These are phyloP conservation scores for Starmerella etchellsii DNA, from an alignment of 805 yeast species.

Conservation along the genomic window DNA sequence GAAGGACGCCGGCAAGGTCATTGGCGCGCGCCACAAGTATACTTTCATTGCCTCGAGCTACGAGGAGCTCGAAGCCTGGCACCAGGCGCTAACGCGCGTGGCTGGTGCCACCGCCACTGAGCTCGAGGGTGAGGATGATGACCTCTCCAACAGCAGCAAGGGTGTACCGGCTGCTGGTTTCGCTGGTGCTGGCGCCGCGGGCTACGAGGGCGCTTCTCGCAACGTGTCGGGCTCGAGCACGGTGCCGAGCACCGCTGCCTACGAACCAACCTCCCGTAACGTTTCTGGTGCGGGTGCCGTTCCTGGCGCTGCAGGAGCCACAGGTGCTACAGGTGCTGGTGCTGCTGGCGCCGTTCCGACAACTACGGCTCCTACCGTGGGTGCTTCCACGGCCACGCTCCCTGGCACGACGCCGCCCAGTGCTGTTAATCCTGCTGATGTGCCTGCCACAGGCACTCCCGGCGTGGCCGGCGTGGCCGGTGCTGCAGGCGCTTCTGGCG, in stretches of 20 bases:
- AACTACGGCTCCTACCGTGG: not conserved
- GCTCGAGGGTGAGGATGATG: conserved; percentile 10
- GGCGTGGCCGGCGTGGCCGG: not conserved
- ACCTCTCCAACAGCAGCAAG: not conserved
- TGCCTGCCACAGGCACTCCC: not conserved
- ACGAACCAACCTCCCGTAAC: too few species aligned
- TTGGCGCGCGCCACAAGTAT: conserved; percentile 28
- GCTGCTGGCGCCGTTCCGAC: not conserved
- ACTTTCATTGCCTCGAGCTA: conserved; percentile 35
- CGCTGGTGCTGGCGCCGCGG: not conserved
- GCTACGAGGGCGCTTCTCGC: not conserved
- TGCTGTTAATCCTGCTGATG: not conserved
- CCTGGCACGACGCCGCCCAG: not conserved
- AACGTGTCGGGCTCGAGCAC: not conserved
- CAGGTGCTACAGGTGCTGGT: not conserved
- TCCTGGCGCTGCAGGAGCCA: not conserved
- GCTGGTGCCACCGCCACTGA: conserved; percentile 18
- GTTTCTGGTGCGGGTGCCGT: not conserved
- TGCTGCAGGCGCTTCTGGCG: not conserved
- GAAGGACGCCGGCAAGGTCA: conserved; percentile 29
- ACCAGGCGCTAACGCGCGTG: conserved; percentile 27
- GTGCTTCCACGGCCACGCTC: too few species aligned
- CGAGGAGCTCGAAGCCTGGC: conserved; percentile 38
- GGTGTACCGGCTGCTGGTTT: conserved; percentile 1
- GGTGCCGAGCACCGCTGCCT: not conserved